Base-by-base conservation (phyloP, 345 rosid species). In the Salix arbutifolia region DNA sequence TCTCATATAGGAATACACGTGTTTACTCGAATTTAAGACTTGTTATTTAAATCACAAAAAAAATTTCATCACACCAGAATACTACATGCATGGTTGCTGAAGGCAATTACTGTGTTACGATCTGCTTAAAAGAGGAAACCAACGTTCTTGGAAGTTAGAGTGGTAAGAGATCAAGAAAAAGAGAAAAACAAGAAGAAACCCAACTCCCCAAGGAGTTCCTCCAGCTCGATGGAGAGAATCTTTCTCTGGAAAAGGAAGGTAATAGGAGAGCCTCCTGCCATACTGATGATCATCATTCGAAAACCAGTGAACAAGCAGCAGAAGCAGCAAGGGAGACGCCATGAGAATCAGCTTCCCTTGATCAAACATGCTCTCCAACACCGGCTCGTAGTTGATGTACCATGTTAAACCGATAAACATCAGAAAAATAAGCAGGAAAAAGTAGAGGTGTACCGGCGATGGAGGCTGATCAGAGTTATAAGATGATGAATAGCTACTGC, bases 201-300 rank as follows among this genome's bases (percentile, higher is more conserved):
- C 95, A 12, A 88, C 88, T 0, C 90, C 95, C 86, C 90, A 86
- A 0, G 92, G 89, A 6, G 90, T 84, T 6, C 85, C 91, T 44
- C 91, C 92, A 2, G 88, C 91, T 65, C 79, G 77, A 64, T 86
- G 84, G 16, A 89, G 72, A 73, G 88, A 86, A 56, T 86, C 89
- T 71, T 66, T 81, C 67, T 86, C 89, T 7, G 86, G 80, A 67
- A 78, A 46, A 30, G 85, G 86, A 25, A 82, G 56, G 64, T 81
- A 52, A 5, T 69, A 74, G n/a, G 85, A 50, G 28, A 80, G 26
- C 35, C 85, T 10, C 67, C 81, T 58, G 38, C 78, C 75, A 50
- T 74, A n/a, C 9, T 23, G 64, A 58, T 23, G 12, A 23, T 9
- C 79, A 65, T 86, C 68, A 64, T 75, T 69, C 5, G 93, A 86